Conservation (phyloP, 139 green algal species). For the Chlorella sp. region DNA sequence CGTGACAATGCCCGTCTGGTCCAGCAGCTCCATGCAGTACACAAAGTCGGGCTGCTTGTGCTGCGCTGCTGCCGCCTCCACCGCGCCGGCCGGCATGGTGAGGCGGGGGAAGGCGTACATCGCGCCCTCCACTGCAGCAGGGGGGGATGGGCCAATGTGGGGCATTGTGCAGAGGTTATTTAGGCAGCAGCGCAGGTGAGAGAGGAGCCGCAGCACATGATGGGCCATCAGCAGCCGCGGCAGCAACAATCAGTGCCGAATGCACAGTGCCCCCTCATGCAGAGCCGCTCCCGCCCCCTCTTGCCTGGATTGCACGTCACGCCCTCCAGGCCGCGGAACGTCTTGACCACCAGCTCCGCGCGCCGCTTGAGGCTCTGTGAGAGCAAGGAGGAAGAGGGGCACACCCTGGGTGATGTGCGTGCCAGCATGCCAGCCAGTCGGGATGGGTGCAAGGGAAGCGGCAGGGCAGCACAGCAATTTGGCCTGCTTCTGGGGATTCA, state of each 20-base stretch:
- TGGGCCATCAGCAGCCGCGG: too few relatives aligned
- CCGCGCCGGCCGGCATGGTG: constrained; percentile 53
- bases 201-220: too few relatives aligned
- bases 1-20: constrained; percentile 89
- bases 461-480: background rate
- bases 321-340: constrained; percentile 89
- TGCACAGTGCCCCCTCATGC: too few relatives aligned
- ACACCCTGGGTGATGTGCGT: background rate
- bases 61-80: constrained; percentile 50
- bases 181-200: too few relatives aligned
- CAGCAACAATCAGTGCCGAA: background rate
- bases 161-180: too few relatives aligned
- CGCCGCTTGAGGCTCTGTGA: constrained; percentile 84
- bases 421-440: background rate
- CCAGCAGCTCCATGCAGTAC: constrained; percentile 92
- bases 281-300: too few relatives aligned
- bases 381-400: constrained; percentile 41
- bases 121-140: constrained; percentile 39
- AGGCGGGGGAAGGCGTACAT: constrained; percentile 81
- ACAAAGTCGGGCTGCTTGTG: constrained; percentile 90
- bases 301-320: constrained; percentile 82
- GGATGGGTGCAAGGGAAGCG: background rate
- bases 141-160: too few relatives aligned
- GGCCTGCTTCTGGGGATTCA: too few relatives aligned
- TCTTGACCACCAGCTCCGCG: constrained; percentile 77